These are phyloP conservation scores for Bromus sterilis DNA, from an alignment of 176 grass and related monocot species.

Conservation along the genomic window DNA sequence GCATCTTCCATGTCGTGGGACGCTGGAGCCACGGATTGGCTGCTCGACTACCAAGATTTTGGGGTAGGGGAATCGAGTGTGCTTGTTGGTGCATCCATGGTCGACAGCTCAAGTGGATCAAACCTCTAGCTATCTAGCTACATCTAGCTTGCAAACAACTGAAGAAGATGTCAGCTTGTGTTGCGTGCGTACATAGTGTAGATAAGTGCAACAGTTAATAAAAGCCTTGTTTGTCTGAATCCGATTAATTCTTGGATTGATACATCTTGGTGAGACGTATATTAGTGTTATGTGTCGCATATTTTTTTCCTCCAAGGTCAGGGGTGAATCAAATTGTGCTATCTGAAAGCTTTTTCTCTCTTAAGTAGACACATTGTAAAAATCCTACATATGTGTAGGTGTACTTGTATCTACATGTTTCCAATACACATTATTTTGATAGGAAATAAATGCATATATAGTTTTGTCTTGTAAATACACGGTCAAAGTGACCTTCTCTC, in stretches of 20 bases:
- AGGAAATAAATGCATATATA: neutral
- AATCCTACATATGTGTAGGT: neutral
- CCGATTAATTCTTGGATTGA: conserved; percentile 5
- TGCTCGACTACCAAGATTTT: conserved; percentile 73
- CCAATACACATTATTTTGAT: neutral
- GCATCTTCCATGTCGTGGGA: conserved; percentile 29
- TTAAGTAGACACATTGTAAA: conserved; percentile 9
- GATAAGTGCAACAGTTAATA: conserved; percentile 19
- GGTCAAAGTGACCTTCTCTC: neutral
- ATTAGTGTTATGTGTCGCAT: neutral
- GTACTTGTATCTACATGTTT: conserved; percentile 4
- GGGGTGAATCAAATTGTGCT: conserved; percentile 12
- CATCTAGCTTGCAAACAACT: neutral
- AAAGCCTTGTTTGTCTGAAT: neutral
- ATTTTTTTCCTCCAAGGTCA: neutral
- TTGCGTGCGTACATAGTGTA: conserved; percentile 16
- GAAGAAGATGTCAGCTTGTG: conserved; percentile 29
- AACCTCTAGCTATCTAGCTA: conserved; percentile 22
- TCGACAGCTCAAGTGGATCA: conserved; percentile 37
- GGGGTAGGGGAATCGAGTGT: conserved; percentile 33
- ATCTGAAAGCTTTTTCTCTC: conserved; percentile 7
- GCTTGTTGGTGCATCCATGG: conserved; percentile 16
- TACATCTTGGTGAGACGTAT: neutral
- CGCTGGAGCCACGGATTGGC: conserved; percentile 46
- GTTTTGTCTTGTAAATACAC: neutral